phyloP scores from a whole-genome alignment of 495 filamentous ascomycete species.

The Daldinia vernicosa region DNA sequence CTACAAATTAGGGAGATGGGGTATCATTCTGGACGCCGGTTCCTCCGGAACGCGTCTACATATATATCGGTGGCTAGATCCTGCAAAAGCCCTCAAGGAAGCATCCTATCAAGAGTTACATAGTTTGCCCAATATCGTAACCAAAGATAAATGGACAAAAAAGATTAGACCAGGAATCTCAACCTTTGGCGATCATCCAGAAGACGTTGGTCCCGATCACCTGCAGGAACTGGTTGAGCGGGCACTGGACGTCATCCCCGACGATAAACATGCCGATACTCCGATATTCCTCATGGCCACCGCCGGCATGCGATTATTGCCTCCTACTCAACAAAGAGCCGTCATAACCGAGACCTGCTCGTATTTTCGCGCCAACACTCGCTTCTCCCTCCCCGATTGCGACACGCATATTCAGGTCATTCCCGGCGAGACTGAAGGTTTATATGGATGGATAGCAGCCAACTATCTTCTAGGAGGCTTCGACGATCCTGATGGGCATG shows the following conservation, averaged over 20 bases:
- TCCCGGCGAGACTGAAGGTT: conserved; percentile 92
- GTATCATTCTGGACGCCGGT: conserved; percentile 70
- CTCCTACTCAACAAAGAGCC: conserved; percentile 70
- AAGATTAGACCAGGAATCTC: conserved; percentile 95
- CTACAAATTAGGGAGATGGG: conserved; percentile 59
- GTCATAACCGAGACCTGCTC: conserved; percentile 83
- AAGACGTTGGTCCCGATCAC: conserved; percentile 81
- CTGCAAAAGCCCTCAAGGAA: conserved; percentile 68
- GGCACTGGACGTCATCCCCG: conserved; percentile 83
- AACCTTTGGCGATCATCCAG: conserved; percentile 80
- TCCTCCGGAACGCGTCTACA: conserved; percentile 88
- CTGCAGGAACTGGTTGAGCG: conserved; percentile 81
- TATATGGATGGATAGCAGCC: conserved; percentile 99
- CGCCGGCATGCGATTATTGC: conserved; percentile 94
- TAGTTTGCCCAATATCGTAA: conserved; percentile 79
- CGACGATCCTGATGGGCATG: conserved; percentile 76
- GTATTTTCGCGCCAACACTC: conserved; percentile 79
- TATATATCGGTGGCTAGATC: conserved; percentile 91
- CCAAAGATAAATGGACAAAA: conserved; percentile 87
- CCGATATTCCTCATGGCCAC: conserved; percentile 96
- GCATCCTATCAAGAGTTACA: conserved; percentile 68
- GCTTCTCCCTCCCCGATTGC: conserved; percentile 91
- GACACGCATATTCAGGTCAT: conserved; percentile 92
- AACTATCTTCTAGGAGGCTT: conserved; percentile 97
- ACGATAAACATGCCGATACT: conserved; percentile 78